These are phyloP conservation scores for Fusarium pseudocircinatum DNA, from an alignment of 2,329 filamentous ascomycete genomes.

Conservation along the genomic window DNA sequence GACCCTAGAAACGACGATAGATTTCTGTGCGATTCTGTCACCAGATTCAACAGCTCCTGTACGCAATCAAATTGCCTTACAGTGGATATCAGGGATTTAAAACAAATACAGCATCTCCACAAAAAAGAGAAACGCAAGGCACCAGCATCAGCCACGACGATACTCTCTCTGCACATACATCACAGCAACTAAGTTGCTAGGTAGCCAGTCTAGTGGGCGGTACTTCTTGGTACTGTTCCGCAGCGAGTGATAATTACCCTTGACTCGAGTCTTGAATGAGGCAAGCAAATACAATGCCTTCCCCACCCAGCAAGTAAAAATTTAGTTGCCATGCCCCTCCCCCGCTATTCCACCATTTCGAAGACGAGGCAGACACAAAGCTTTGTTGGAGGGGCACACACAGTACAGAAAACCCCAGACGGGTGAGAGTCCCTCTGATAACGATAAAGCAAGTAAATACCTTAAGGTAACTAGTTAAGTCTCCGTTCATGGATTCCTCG, in stretches of 20 bases:
- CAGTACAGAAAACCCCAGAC: not conserved
- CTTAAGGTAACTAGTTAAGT: too few relatives aligned
- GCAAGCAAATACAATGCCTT: not conserved
- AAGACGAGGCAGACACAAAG: slow-evolving; percentile 1
- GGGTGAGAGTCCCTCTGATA: not conserved
- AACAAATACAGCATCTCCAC: slow-evolving; percentile 14
- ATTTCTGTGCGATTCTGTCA: slow-evolving; percentile 38
- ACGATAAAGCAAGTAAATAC: not conserved
- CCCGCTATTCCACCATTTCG: slow-evolving; percentile 16
- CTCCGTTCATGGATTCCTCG: not conserved
- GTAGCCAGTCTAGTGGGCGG: not conserved
- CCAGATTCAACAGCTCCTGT: slow-evolving; percentile 8
- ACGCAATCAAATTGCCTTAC: slow-evolving; percentile 24
- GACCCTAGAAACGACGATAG: slow-evolving; percentile 35
- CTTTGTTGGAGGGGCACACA: slow-evolving; percentile 12
- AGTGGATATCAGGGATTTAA: slow-evolving; percentile 27
- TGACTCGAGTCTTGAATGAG: not conserved
- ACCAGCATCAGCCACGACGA: slow-evolving; percentile 16
- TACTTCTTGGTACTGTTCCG: not conserved
- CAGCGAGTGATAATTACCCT: not conserved
- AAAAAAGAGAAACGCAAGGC: slow-evolving; percentile 15
- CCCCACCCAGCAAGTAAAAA: not conserved
- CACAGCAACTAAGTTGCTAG: not conserved
- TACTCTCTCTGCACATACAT: not conserved
- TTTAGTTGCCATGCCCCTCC: slow-evolving; percentile 23